phyloP scores from a whole-genome alignment of 306 rosid genomes.

The Rosa rugosa region DNA sequence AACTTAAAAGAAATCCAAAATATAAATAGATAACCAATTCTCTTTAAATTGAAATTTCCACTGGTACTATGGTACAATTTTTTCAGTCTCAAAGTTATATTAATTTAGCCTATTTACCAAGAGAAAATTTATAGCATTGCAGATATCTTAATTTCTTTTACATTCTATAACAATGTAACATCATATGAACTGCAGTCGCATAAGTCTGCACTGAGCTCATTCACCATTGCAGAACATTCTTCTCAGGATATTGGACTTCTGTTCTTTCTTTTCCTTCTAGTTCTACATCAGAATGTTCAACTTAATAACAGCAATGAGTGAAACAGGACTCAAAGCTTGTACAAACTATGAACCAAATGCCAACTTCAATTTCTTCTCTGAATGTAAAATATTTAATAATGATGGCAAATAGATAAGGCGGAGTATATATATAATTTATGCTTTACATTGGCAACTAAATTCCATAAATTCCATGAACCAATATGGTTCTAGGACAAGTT shows the following conservation, averaged over 20 bases:
- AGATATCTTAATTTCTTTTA: background rate
- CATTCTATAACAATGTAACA: background rate
- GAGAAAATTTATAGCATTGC: background rate
- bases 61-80: background rate
- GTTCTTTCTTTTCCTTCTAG: background rate
- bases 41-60: background rate
- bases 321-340: background rate
- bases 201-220: background rate
- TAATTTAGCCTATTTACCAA: background rate
- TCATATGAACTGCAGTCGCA: background rate
- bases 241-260: background rate
- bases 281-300: conserved; percentile 4
- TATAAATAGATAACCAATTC: background rate
- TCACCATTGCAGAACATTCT: background rate
- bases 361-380: background rate
- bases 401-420: background rate
- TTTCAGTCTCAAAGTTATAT: background rate
- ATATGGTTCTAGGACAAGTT: background rate
- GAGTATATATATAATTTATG: background rate
- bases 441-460: background rate
- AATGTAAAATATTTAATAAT: background rate
- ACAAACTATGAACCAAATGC: background rate
- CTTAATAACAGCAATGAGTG: background rate
- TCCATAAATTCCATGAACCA: background rate
- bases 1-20: background rate